A percentile compares a stretch with the other conserved stretches of the same genome.
These are phyloP conservation scores for Biscogniauxia mediterranea DNA, from an alignment of 2,329 filamentous ascomycete species.

Conservation along the genomic window DNA sequence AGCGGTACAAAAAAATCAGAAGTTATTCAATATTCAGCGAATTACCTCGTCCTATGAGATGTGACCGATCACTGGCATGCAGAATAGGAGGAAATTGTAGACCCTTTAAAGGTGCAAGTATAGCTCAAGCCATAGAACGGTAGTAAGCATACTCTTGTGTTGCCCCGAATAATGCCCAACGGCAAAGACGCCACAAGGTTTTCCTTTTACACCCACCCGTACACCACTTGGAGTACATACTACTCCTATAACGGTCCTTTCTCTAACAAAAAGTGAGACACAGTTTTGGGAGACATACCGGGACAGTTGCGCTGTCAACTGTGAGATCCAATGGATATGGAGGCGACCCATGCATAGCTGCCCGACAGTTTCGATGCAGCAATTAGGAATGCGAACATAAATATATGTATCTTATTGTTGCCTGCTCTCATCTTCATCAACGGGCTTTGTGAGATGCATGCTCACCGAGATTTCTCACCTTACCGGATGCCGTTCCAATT, in stretches of 20 bases:
- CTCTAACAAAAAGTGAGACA: conserved; percentile 2
- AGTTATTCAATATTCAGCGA: background rate
- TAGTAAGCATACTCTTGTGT: background rate
- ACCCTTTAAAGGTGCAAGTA: background rate
- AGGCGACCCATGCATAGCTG: conserved; percentile 18
- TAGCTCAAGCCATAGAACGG: background rate
- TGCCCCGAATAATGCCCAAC: background rate
- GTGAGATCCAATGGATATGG: background rate
- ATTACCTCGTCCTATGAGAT: background rate
- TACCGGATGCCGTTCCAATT: conserved; percentile 5
- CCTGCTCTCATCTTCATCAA: conserved; percentile 17
- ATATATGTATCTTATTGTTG: conserved; percentile 21
- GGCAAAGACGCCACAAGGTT: background rate
- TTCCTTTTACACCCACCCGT: background rate
- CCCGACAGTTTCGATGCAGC: conserved; percentile 13
- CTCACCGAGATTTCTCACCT: conserved; percentile 11
- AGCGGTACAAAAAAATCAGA: background rate
- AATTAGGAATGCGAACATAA: conserved; percentile 6
- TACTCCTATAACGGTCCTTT: conserved; percentile 10
- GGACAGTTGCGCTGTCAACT: conserved; percentile 15
- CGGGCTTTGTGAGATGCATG: conserved; percentile 13
- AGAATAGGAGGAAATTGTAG: background rate
- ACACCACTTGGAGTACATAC: background rate
- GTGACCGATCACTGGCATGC: background rate
- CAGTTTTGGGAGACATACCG: conserved; percentile 12